A percentile compares a stretch with the other conserved stretches of the same genome.
Conservation (phyloP, 2,329 filamentous ascomycete species). For the Aurifilum marmelostoma region DNA sequence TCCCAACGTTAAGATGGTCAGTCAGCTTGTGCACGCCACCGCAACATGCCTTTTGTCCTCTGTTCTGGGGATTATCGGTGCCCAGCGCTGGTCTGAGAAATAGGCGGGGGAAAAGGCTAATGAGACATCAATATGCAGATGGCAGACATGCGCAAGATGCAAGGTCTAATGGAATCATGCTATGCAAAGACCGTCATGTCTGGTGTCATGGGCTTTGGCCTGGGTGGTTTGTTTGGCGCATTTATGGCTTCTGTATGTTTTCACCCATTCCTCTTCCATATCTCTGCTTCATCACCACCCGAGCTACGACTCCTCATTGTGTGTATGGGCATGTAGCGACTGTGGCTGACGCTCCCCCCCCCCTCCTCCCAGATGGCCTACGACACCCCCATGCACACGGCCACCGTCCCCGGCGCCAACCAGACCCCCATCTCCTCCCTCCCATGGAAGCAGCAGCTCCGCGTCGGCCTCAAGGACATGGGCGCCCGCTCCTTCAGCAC, state of each 20-base stretch:
- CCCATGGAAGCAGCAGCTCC: slow-evolving; percentile 82
- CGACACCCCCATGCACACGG: slow-evolving; percentile 79
- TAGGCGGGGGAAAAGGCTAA: slow-evolving; percentile 7
- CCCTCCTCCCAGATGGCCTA: slow-evolving; percentile 79
- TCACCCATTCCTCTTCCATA: slow-evolving; percentile 5
- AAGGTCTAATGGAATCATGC: slow-evolving; percentile 88
- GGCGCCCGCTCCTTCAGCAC: slow-evolving; percentile 78
- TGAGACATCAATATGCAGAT: not conserved
- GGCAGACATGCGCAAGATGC: slow-evolving; percentile 59
- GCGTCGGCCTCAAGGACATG: slow-evolving; percentile 92
- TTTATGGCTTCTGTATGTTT: slow-evolving; percentile 91
- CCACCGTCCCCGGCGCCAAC: slow-evolving; percentile 38
- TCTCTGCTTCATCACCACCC: not conserved
- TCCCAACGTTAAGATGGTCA: slow-evolving; percentile 51
- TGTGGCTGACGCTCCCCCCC: slow-evolving; percentile 14
- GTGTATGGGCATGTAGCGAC: not conserved
- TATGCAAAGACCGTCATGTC: slow-evolving; percentile 86
- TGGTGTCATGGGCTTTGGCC: slow-evolving; percentile 89
- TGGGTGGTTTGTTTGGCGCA: slow-evolving; percentile 91
- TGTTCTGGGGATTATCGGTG: too few species aligned
- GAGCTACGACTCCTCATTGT: too few species aligned
- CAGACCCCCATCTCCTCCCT: slow-evolving; percentile 59
- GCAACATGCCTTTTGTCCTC: not conserved
- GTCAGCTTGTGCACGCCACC: slow-evolving; percentile 13
- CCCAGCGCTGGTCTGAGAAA: too few species aligned